A percentile compares a stretch with the other conserved stretches of the same genome.
These are phyloP conservation scores for Uromyces viciae-fabae DNA, from an alignment of 1,284 basidiomycete species.

Conservation along the genomic window DNA sequence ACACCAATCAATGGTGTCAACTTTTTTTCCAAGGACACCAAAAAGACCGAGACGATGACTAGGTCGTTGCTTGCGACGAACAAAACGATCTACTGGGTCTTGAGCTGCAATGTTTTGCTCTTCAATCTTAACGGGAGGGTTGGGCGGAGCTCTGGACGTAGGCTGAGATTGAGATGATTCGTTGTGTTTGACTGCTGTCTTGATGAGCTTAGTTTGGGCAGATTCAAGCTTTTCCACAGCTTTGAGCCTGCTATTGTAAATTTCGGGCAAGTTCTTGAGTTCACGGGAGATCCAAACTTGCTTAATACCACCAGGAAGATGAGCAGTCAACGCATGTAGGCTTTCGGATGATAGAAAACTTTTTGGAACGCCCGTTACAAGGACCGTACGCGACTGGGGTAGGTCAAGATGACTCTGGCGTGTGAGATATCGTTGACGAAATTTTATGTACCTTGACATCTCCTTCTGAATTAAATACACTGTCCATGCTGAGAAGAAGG, in stretches of 20 bases:
- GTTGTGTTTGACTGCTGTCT: constrained; percentile 65
- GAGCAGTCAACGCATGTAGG: constrained; percentile 62
- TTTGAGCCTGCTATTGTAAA: constrained; percentile 72
- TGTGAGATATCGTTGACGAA: constrained; percentile 80
- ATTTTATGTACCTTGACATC: constrained; percentile 73
- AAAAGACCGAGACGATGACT: constrained; percentile 65
- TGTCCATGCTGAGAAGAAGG: constrained; percentile 65
- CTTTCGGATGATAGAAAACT: constrained; percentile 63
- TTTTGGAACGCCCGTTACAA: constrained; percentile 81
- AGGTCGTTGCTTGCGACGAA: constrained; percentile 70
- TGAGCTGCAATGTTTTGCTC: background rate
- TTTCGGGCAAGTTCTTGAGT: constrained; percentile 74
- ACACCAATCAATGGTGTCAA: constrained; percentile 84
- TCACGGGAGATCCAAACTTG: constrained; percentile 81
- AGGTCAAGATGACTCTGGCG: constrained; percentile 66
- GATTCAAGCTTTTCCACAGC: constrained; percentile 75
- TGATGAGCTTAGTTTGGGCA: constrained; percentile 72
- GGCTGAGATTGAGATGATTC: constrained; percentile 43
- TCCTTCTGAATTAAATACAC: constrained; percentile 75
- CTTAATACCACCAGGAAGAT: constrained; percentile 77
- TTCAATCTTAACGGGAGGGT: background rate
- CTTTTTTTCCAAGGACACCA: constrained; percentile 69
- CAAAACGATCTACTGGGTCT: constrained; percentile 57
- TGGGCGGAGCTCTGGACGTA: background rate
- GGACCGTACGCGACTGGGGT: constrained; percentile 79